phyloP scores from a whole-genome alignment of 192 early-diverging fungal species.

The Mortierella alpina region DNA sequence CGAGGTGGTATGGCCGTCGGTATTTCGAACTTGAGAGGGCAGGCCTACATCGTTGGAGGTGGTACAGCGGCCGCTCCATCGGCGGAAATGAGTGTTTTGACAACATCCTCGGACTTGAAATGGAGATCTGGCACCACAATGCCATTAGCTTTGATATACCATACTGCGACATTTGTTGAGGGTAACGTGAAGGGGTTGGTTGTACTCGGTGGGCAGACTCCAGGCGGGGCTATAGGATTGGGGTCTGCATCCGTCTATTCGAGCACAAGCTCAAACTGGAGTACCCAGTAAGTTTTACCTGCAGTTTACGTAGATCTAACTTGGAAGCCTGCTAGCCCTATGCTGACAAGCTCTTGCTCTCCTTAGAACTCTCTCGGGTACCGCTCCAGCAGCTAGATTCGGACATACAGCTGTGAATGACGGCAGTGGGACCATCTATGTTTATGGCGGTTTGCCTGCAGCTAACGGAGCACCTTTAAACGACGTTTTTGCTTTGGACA shows the following conservation, averaged over 20 bases:
- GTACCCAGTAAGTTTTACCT: too few relatives aligned
- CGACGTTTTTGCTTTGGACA: slow-evolving; percentile 22
- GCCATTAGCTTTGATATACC: slow-evolving; percentile 2
- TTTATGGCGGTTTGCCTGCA: slow-evolving; percentile 23
- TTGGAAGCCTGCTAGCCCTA: too few relatives aligned
- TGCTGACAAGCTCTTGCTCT: not conserved
- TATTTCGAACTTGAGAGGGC: not conserved
- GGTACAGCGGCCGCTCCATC: not conserved
- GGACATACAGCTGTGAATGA: slow-evolving; percentile 22
- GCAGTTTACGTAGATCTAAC: too few relatives aligned
- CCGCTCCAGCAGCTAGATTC: slow-evolving; percentile 1
- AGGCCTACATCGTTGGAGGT: slow-evolving; percentile 27
- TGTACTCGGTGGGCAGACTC: slow-evolving; percentile 24
- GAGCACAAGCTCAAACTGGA: too few relatives aligned
- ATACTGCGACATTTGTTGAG: slow-evolving; percentile 31
- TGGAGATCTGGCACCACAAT: slow-evolving; percentile 13
- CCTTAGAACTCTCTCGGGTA: not conserved
- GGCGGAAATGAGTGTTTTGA: not conserved
- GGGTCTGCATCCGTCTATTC: too few relatives aligned
- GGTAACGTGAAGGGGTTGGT: slow-evolving; percentile 2
- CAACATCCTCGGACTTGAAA: not conserved
- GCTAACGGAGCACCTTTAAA: not conserved
- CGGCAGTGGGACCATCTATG: slow-evolving; percentile 6
- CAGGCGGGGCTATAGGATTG: not conserved
- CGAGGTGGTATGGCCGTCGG: slow-evolving; percentile 29